These are phyloP conservation scores for Apium graveolens DNA, from an alignment of 129 eudicot species.

Conservation along the genomic window DNA sequence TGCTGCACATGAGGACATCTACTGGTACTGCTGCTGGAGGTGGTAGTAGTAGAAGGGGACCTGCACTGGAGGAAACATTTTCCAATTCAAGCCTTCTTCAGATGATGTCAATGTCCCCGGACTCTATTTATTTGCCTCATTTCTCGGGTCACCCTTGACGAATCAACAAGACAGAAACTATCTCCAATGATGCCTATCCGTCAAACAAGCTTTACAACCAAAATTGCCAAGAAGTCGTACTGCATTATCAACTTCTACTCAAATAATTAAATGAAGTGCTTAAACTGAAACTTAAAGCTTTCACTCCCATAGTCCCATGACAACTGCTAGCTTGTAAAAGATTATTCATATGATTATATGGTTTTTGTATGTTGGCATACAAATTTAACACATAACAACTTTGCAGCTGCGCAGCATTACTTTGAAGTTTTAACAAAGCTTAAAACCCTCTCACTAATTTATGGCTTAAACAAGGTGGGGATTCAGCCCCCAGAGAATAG, in stretches of 20 bases:
- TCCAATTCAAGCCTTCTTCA: slow-evolving; percentile 91
- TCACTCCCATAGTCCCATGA: neutral
- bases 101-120: slow-evolving; percentile 91
- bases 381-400: neutral
- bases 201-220: neutral
- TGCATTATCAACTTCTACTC: neutral
- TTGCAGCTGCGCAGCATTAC: too few relatives aligned
- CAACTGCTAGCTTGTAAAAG: neutral
- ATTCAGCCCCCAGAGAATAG: too few relatives aligned
- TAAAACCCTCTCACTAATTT: too few relatives aligned
- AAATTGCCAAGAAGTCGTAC: neutral
- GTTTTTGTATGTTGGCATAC: neutral
- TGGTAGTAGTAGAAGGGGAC: slow-evolving; percentile 53
- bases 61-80: slow-evolving; percentile 76
- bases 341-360: neutral
- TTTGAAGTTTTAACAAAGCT: too few relatives aligned
- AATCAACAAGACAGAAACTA: neutral
- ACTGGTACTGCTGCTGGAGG: slow-evolving; percentile 21
- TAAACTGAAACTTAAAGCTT: neutral
- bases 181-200: neutral
- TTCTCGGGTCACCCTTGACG: neutral
- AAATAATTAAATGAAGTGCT: neutral
- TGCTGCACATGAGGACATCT: slow-evolving; percentile 45
- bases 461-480: too few relatives aligned
- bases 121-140: slow-evolving; percentile 34